phyloP scores from a whole-genome alignment of 768 basidiomycete species.

The Lyophyllum atratum region DNA sequence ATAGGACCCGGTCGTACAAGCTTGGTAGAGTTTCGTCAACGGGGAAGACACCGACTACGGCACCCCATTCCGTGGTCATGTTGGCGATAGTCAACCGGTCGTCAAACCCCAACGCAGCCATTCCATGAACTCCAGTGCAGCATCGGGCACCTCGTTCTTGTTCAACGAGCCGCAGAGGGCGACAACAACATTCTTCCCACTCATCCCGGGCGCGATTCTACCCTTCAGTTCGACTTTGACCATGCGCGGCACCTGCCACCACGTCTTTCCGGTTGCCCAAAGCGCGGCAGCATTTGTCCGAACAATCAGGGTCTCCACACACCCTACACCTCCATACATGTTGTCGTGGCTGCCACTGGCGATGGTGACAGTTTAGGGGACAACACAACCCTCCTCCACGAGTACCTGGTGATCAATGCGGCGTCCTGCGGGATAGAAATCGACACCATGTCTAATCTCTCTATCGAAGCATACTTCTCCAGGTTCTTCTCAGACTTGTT shows the following conservation, averaged over 20 bases:
- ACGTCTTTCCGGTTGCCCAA: conserved; percentile 98
- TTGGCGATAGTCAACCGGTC: conserved; percentile 95
- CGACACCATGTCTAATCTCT: conserved; percentile 83
- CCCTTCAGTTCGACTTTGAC: conserved; percentile 92
- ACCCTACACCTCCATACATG: conserved; percentile 98
- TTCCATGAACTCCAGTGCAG: conserved; percentile 95
- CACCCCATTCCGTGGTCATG: conserved; percentile 99
- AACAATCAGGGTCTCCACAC: conserved; percentile 96
- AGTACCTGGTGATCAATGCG: conserved; percentile 98
- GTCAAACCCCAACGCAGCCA: conserved; percentile 77
- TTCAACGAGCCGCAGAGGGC: conserved; percentile 96
- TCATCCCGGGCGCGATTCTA: conserved; percentile 81
- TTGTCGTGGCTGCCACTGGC: conserved; percentile 97
- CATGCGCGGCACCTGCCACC: conserved; percentile 99
- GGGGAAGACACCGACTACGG: conserved; percentile 93
- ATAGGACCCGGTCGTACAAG: conserved; percentile 83
- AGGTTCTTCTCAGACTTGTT: conserved; percentile 91
- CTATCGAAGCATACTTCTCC: conserved; percentile 89
- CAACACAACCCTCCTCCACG: conserved; percentile 98
- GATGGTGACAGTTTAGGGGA: conserved; percentile 93
- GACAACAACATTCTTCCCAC: conserved; percentile 97
- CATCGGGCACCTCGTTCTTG: conserved; percentile 94
- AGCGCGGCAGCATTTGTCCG: conserved; percentile 93
- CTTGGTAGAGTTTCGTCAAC: conserved; percentile 77
- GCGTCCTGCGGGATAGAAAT: conserved; percentile 97